Evolutionary conservation across 2,329 filamentous ascomycete species (phyloP).

Genomic region (Fusarium albidum): DNA sequence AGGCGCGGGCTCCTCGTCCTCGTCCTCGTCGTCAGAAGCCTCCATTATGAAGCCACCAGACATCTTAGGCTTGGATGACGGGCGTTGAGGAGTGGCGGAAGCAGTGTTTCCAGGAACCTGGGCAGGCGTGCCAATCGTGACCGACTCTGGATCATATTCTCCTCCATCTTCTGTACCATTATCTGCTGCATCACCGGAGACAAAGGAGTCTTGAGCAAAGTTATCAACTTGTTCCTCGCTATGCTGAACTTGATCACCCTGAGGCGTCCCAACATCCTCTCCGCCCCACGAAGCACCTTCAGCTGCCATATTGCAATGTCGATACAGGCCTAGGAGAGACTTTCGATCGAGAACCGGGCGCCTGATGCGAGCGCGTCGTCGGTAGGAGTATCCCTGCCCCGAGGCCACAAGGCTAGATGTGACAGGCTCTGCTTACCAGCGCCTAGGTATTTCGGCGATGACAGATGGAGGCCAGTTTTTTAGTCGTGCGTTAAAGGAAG

Average conservation of each 20-base stretch:
- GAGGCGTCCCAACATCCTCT: slow-evolving; percentile 62
- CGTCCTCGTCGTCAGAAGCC: slow-evolving; percentile 66
- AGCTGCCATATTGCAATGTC: slow-evolving; percentile 46
- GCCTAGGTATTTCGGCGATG: neutral
- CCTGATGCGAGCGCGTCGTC: slow-evolving; percentile 22
- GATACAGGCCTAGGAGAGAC: slow-evolving; percentile 3
- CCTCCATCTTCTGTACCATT: slow-evolving; percentile 61
- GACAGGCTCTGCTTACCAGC: slow-evolving; percentile 10
- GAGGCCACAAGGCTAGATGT: slow-evolving; percentile 9
- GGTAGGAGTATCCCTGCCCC: neutral
- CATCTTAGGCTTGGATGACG: slow-evolving; percentile 63
- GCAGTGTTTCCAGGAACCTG: slow-evolving; percentile 46
- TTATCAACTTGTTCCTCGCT: slow-evolving; percentile 64
- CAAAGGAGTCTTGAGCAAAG: slow-evolving; percentile 55
- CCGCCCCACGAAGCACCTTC: slow-evolving; percentile 59
- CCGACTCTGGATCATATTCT: slow-evolving; percentile 67
- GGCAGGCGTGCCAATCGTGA: slow-evolving; percentile 53
- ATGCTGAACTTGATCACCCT: slow-evolving; percentile 65
- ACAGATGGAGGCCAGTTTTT: neutral
- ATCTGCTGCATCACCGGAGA: slow-evolving; percentile 58
- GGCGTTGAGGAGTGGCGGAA: slow-evolving; percentile 41
- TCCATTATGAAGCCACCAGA: slow-evolving; percentile 68
- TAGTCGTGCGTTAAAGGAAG: neutral
- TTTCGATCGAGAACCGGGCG: slow-evolving; percentile 19
- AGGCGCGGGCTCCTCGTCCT: slow-evolving; percentile 42